Evolutionary conservation across 768 basidiomycete species (phyloP), one percentile per base, ranked within the genome.

Genomic region (Podaxis pistillaris): DNA sequence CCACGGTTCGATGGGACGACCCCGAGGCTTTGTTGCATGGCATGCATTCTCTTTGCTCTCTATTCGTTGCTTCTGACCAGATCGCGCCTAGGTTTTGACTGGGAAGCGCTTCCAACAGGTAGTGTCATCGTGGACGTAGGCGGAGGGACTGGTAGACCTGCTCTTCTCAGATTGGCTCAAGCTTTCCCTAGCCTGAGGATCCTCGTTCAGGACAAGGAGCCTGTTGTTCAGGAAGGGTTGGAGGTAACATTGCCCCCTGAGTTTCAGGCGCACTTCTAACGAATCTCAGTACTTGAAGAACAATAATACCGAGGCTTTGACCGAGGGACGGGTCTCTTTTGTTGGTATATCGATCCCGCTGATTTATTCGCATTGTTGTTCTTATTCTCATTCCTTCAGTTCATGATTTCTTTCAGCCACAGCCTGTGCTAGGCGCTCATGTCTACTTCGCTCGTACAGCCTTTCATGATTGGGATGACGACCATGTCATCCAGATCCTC

Each of bases 381-480:
- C 4, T 12, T 41, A 26, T 46, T 44, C 50, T 55, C 66, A 40
- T 49, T 28, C 46, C 46, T 56, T 9, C 19, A 86, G 88, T 81
- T 1, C 90, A 93, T 67, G 89, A 92, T 74, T 93, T 92, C 70
- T 92, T 93, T 70, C 81, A 78, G 3, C 81, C 85, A 0, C 91
- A 93, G 68, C 82, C 82, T 1, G 69, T 78, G 56, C 71, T 68
- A 60, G 67, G 82, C 57, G 78, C 88, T 63, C 82, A 88, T 0
- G 84, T 91, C 5, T 93, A 87, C 69, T 76, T 92, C 37, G 76
- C 91, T 33, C 84, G 90, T 24, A 85, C 87, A 19, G 82, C 91
- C 41, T 76, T 90, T 37, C 91, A 93, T 67, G 91, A 93, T 68
- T 92, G 91, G 90, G 86, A 89, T 0, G 87, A 92, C 65, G 76